Percentiles rank a stretch among this genome's conserved stretches.
phyloP scores from a whole-genome alignment of 176 grass and related monocot species.

The Phragmites australis region DNA sequence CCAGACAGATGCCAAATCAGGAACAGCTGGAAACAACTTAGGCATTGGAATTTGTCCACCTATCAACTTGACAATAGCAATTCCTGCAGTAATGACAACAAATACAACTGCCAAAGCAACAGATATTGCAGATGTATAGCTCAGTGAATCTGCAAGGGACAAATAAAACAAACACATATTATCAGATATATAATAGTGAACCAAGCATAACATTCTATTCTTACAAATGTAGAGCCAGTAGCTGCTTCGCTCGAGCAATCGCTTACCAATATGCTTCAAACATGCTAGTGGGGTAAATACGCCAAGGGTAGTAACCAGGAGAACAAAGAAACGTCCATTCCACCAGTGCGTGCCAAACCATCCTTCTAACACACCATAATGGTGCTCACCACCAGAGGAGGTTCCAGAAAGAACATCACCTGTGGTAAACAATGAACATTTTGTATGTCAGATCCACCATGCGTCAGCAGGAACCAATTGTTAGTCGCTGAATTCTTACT shows the following conservation, averaged over 20 bases:
- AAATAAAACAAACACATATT: slow-evolving; percentile 8
- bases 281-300: slow-evolving; percentile 77
- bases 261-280: slow-evolving; percentile 85
- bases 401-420: slow-evolving; percentile 96
- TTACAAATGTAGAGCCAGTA: not conserved
- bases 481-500: no score
- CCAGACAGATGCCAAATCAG: slow-evolving; percentile 83
- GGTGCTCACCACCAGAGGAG: slow-evolving; percentile 64
- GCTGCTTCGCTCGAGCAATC: not conserved
- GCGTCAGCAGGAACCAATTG: not conserved
- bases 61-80: slow-evolving; percentile 86
- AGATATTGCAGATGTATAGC: slow-evolving; percentile 86
- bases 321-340: slow-evolving; percentile 79
- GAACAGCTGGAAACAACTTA: slow-evolving; percentile 77
- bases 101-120: slow-evolving; percentile 86
- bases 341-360: slow-evolving; percentile 95
- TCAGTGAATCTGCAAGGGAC: slow-evolving; percentile 78
- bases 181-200: not conserved
- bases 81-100: slow-evolving; percentile 89
- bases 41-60: slow-evolving; percentile 74
- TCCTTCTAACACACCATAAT: slow-evolving; percentile 87
- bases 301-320: slow-evolving; percentile 60
- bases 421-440: slow-evolving; percentile 5
- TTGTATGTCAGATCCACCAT: slow-evolving; percentile 5
- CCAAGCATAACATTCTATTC: not conserved